Conservation (phyloP, 768 basidiomycete species). For the Galerina marginata region DNA sequence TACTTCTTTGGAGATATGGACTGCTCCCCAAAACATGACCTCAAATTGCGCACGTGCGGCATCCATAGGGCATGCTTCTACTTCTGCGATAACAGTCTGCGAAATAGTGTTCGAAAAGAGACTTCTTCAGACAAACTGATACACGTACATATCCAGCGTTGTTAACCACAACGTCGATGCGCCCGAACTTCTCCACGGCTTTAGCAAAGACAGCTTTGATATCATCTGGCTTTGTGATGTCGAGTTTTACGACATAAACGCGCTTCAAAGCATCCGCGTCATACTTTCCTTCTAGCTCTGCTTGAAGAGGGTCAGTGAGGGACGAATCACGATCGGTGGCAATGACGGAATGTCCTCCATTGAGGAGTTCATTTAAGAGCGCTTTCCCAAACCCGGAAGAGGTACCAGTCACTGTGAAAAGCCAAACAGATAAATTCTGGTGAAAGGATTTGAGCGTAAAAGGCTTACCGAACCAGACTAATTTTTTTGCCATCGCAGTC, state of each 20-base stretch:
- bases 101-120: neutral
- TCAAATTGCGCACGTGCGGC: neutral
- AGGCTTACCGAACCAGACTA: neutral
- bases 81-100: neutral
- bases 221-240: constrained; percentile 21
- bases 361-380: neutral
- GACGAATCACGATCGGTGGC: neutral
- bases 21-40: constrained; percentile 3
- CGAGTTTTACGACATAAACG: constrained; percentile 10
- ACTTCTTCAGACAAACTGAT: neutral
- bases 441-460: neutral
- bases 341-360: neutral
- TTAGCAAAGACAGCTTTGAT: constrained; percentile 34
- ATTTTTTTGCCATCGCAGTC: neutral
- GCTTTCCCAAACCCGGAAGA: neutral
- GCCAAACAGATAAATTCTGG: neutral
- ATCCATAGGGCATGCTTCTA: neutral
- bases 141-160: constrained; percentile 38
- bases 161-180: constrained; percentile 48
- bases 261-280: neutral
- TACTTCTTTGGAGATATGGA: neutral
- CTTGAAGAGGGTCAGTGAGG: neutral
- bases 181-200: constrained; percentile 38
- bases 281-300: neutral
- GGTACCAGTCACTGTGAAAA: neutral